Percentiles rank a stretch among this genome's conserved stretches.
phyloP scores from a whole-genome alignment of 106 monocot species.

The Xerophyta viscosa region DNA sequence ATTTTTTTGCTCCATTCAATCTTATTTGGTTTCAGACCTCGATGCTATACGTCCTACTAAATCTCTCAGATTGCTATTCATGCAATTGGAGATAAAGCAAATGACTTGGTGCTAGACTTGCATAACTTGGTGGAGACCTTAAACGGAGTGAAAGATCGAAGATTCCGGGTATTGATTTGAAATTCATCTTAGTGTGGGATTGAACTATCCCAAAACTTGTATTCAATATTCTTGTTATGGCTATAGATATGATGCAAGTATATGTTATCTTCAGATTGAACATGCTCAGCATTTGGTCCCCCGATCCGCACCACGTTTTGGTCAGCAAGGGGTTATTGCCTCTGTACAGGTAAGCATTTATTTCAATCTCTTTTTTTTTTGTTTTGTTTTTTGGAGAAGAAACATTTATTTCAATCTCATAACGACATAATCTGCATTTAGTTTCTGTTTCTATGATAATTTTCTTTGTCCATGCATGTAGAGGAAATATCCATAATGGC shows the following conservation, averaged over 20 bases:
- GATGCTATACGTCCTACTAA: not conserved
- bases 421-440: too few relatives aligned
- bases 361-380: slow-evolving; percentile 1
- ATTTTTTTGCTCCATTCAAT: not conserved
- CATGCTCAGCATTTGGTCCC: slow-evolving; percentile 90
- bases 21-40: not conserved
- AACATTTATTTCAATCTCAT: too few relatives aligned
- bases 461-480: too few relatives aligned
- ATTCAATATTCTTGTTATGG: too few relatives aligned
- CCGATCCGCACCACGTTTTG: slow-evolving; percentile 58
- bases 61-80: slow-evolving; percentile 78
- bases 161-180: slow-evolving; percentile 67
- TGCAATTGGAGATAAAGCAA: slow-evolving; percentile 98
- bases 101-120: slow-evolving; percentile 80
- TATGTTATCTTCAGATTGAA: slow-evolving; percentile 55
- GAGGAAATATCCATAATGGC: too few relatives aligned
- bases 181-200: too few relatives aligned
- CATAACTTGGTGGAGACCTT: slow-evolving; percentile 29
- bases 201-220: too few relatives aligned
- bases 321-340: slow-evolving; percentile 56
- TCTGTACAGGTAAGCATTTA: slow-evolving; percentile 84
- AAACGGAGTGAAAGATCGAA: slow-evolving; percentile 66
- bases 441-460: too few relatives aligned
- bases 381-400: too few relatives aligned
- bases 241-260: not conserved